These are phyloP conservation scores for Yueomyces sp. DNA, from an alignment of 1,139 yeast genomes.

Conservation along the genomic window DNA sequence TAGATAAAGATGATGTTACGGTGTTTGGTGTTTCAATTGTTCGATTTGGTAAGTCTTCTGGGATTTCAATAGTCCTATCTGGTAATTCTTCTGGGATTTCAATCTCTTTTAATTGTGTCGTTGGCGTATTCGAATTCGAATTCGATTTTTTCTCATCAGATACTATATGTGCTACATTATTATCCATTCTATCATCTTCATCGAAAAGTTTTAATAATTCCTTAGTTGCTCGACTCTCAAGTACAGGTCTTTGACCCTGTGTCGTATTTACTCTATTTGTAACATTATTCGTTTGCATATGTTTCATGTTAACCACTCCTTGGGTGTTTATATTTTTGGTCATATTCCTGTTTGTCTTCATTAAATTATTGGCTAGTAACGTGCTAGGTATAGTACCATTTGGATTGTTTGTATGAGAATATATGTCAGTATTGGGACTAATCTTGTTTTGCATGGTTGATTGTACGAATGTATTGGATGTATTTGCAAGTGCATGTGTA, in stretches of 20 bases:
- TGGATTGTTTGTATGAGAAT: background rate
- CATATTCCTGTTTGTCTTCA: background rate
- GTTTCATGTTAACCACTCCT: background rate
- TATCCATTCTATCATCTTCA: constrained; percentile 21
- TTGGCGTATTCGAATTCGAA: constrained; percentile 17
- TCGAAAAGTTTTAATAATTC: constrained; percentile 65
- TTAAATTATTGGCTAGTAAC: background rate
- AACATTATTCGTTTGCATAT: background rate
- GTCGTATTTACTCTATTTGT: background rate
- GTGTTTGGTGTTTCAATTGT: constrained; percentile 20
- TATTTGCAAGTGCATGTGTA: background rate
- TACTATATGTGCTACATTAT: background rate
- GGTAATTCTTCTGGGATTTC: constrained; percentile 43
- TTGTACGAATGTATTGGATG: background rate
- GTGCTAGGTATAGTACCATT: background rate
- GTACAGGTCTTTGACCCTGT: background rate
- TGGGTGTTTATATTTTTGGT: background rate
- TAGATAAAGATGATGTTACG: background rate
- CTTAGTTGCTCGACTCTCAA: constrained; percentile 47
- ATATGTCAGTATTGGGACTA: background rate
- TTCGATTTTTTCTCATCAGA: background rate
- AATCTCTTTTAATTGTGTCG: constrained; percentile 38
- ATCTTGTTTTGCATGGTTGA: background rate
- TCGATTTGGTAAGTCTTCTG: constrained; percentile 1
- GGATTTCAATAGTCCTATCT: constrained; percentile 9